Evolutionary conservation across 2,329 filamentous ascomycete genomes (phyloP).

Genomic region (Paracoccidioides brasiliensis): DNA sequence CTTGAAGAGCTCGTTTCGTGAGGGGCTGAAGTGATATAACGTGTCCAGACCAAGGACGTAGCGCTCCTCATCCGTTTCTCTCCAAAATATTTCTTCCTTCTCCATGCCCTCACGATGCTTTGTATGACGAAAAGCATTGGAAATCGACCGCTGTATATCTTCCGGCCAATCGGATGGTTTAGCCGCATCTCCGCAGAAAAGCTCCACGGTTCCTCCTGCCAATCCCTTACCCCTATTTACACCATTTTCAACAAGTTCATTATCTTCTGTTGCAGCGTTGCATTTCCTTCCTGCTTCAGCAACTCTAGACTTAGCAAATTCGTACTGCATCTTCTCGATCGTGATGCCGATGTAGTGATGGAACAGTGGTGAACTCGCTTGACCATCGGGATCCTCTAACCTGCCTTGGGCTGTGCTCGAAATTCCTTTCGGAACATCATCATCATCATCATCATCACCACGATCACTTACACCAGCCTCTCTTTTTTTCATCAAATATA

Average conservation of each 20-base stretch:
- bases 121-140: not conserved
- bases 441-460: not conserved
- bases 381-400: not conserved
- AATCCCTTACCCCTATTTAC: constrained; percentile 1
- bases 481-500: constrained; percentile 28
- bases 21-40: constrained; percentile 45
- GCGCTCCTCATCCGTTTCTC: constrained; percentile 3
- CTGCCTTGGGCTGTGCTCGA: not conserved
- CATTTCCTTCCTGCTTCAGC: not conserved
- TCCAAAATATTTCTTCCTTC: constrained; percentile 29
- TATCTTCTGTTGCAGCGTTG: not conserved
- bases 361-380: constrained; percentile 11
- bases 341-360: constrained; percentile 44
- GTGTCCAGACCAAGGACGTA: constrained; percentile 42
- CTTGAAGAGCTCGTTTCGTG: constrained; percentile 35
- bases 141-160: constrained; percentile 4
- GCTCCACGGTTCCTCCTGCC: constrained; percentile 5
- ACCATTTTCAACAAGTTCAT: not conserved
- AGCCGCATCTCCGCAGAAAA: constrained; percentile 41
- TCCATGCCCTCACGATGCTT: not conserved
- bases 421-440: not conserved
- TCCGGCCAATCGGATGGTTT: constrained; percentile 21
- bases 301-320: constrained; percentile 16
- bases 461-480: not conserved
- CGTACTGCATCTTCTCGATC: constrained; percentile 35